Evolutionary conservation across 2,329 filamentous ascomycete genomes (phyloP), one percentile per base, ranked within the genome.

Genomic region (Arthrinium phaeospermum): DNA sequence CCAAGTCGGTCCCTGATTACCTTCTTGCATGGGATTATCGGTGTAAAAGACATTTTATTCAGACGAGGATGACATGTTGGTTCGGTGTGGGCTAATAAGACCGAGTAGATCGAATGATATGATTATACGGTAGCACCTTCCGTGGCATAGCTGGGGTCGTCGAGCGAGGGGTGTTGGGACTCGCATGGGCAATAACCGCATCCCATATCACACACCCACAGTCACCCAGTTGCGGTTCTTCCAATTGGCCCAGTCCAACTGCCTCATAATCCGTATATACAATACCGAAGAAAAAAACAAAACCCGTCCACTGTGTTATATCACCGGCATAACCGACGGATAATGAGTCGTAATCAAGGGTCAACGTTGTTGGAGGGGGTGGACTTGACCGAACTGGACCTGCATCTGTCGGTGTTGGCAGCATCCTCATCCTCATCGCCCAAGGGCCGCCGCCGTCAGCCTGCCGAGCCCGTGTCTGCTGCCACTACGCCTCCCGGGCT

Each of bases 341-440:
- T 75, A 78, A 81, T 81, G 79, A 79, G 75, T 74, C 77, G 75
- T 74, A 70, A 75, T 75, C 76, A 77, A 70, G 74, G 74, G 71
- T 72, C 72, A 70, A 73, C 72, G 67, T 72, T 77, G 75, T 73
- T 76, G 75, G 75, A 79, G 78, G 78, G 78, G 74, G 76, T 78
- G 76, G 70, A 77, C 71, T 75, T 79, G 57, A 75, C 78, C 73
- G 72, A 76, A 73, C 73, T 80, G 69, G 77, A 79, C 73, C 75
- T 78, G 57, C 79, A 77, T 69, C 75, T 80, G 37, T 76, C 77
- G 49, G 76, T 78, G 70, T 69, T 79, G 68, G 74, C 76, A 41
- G 37, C 37, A 41, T 41, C 37, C 10, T 41, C 37, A 41, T 41
- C 37, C 10, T 41, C 37, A 70, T 74, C 76, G 37, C 73, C 76